Base-by-base conservation (phyloP, 257 asterid species). In the Verbena officinalis region DNA sequence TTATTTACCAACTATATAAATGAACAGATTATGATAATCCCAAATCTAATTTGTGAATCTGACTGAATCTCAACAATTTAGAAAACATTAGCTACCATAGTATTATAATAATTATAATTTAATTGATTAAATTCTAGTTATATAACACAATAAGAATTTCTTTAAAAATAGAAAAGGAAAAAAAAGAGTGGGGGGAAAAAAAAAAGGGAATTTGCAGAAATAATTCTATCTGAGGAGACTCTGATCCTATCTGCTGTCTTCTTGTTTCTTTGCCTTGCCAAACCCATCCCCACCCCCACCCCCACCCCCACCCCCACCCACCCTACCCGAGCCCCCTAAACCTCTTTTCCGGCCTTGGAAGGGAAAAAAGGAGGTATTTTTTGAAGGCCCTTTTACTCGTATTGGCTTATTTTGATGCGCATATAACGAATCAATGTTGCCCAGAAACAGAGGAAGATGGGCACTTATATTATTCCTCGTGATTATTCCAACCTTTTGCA, bases 371-470 rank as follows among this genome's bases (percentile, higher is more conserved):
- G 45, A 40, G 15, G 15, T 19, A 19, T 17, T 19, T 42, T 11
- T 55, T n/a, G 23, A 11, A 55, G 62, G 1, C 70, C 65, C 61
- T 34, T 67, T 54, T 24, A n/a, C 48, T 73, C 56, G 14, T 59
- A 54, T 50, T 36, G 58, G 42, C 9, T 49, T 27, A 14, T 21
- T 31, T 76, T 50, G 55, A 71, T 67, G 74, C 62, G 71, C 36
- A 27, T 3, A 21, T 21, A 39, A 55, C 33, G 16, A 75, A 51
- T 67, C 77, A 77, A 84, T 84, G 95, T 76, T 78, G 73, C 59
- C 67, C 64, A 65, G 73, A 60, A 81, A 56, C 63, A 73, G 73
- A 67, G 73, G 76, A 75, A 73, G 75, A 76, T 77, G 90, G 89
- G 69, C 74, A 63, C 70, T 87, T 33, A 46, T 84, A n/a, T n/a